Conservation (phyloP, 2,329 filamentous ascomycete species). For the Botrytis fragariae region DNA sequence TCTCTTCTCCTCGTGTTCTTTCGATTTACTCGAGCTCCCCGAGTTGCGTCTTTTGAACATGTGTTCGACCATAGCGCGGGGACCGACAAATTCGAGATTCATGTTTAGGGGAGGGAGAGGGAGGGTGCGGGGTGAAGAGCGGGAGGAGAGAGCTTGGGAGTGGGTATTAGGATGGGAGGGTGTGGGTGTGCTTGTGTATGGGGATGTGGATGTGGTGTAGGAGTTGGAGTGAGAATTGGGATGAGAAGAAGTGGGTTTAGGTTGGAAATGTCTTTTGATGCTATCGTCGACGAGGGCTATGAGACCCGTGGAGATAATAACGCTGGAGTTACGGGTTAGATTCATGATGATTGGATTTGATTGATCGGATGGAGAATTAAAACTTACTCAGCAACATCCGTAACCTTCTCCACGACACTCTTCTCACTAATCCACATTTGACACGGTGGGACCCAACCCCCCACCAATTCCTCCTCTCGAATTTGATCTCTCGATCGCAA, state of each 20-base stretch:
- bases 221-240: constrained; percentile 61
- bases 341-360: neutral
- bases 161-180: constrained; percentile 40
- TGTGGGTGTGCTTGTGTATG: constrained; percentile 73
- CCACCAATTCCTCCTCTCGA: constrained; percentile 69
- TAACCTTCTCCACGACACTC: constrained; percentile 61
- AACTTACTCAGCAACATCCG: constrained; percentile 85
- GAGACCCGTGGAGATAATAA: constrained; percentile 86
- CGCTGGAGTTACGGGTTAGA: constrained; percentile 49
- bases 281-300: constrained; percentile 86
- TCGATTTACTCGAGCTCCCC: constrained; percentile 28
- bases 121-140: constrained; percentile 36
- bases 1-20: constrained; percentile 17
- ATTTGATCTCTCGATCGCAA: constrained; percentile 69
- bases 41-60: constrained; percentile 54
- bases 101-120: constrained; percentile 48
- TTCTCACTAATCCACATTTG: constrained; percentile 86
- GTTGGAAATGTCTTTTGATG: constrained; percentile 57
- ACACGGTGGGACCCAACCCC: constrained; percentile 87
- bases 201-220: constrained; percentile 47
- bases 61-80: constrained; percentile 61
- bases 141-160: constrained; percentile 31
- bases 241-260: constrained; percentile 42
- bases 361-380: neutral
- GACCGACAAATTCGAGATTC: constrained; percentile 60